Evolutionary conservation across 2,329 filamentous ascomycete genomes (phyloP), one percentile per base, ranked within the genome.

Genomic region (Magnaporthiopsis rhizophila): DNA sequence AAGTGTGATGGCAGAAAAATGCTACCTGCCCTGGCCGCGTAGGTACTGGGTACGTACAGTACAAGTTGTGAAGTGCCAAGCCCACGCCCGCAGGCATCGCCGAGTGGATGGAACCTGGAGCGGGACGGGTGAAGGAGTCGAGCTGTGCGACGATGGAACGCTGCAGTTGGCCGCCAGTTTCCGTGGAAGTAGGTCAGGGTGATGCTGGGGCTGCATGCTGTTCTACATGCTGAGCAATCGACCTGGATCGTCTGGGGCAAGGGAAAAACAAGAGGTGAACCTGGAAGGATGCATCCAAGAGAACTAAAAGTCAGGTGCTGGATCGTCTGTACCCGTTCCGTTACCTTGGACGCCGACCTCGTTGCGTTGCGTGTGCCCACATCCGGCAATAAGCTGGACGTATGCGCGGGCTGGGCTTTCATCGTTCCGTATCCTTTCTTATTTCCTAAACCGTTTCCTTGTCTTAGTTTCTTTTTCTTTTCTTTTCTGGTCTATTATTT

Each of bases 221-320:
- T 18, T 21, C 50, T 61, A 34, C n/a, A 45, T 60, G 59, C 61
- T 64, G 63, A 53, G 57, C n/a, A 62, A 56, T 12, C 28, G 30
- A 30, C 58, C n/a, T 38, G 38, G 56, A 53, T 50, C 34, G 61
- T 57, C 34, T 9, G 34, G 28, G 36, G 59, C 64, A 61, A 21
- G 2, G 5, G n/a, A 24, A 21, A 53, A 53, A 24, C 2, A 45
- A n/a, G n/a, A 53, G n/a, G n/a, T 18, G 45, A 24, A 24, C 38
- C 57, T 61, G 64, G 38, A 65, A 57, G 21, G 50, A 59, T 24
- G 61, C 45, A 62, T 34, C 36, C 38, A 28, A n/a, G 58, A 58
- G 50, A 53, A 53, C 21, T 70, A 71, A 34, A 71, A 65, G 65
- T 64, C 64, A 64, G 65, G 38, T 62, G 45, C 45, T 24, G 3